phyloP scores from a whole-genome alignment of 148 eudicot genomes.

The Limonium bicolor region DNA sequence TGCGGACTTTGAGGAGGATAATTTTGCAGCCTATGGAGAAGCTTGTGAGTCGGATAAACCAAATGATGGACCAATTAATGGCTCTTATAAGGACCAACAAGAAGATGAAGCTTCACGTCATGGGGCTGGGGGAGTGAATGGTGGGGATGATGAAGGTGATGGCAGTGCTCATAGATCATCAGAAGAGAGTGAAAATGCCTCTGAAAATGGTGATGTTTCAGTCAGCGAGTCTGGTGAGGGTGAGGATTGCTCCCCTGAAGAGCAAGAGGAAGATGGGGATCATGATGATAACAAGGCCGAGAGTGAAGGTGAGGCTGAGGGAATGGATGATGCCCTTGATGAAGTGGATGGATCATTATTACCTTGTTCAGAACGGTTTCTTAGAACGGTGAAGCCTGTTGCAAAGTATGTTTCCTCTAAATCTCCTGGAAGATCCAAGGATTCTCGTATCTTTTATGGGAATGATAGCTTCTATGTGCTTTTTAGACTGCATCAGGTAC shows the following conservation, averaged over 20 bases:
- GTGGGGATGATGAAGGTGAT: slow-evolving; percentile 47
- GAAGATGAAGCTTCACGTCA: slow-evolving; percentile 15
- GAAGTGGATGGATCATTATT: slow-evolving; percentile 39
- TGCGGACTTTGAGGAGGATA: slow-evolving; percentile 59
- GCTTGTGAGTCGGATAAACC: slow-evolving; percentile 14
- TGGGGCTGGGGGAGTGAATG: slow-evolving; percentile 30
- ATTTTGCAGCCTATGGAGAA: slow-evolving; percentile 24
- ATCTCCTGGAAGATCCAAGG: slow-evolving; percentile 23
- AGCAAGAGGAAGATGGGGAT: slow-evolving; percentile 59
- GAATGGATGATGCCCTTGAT: slow-evolving; percentile 14
- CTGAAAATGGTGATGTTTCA: slow-evolving; percentile 61
- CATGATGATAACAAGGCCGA: slow-evolving; percentile 73
- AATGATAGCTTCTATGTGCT: slow-evolving; percentile 70
- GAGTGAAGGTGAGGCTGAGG: slow-evolving; percentile 87
- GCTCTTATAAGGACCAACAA: slow-evolving; percentile 12
- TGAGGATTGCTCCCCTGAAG: slow-evolving; percentile 66
- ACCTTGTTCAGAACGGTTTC: slow-evolving; percentile 38
- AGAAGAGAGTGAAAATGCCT: slow-evolving; percentile 71
- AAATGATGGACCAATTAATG: slow-evolving; percentile 1
- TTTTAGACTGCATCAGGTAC: slow-evolving; percentile 81
- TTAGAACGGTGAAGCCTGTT: slow-evolving; percentile 52
- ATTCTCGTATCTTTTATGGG: slow-evolving; percentile 59
- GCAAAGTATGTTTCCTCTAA: slow-evolving; percentile 40
- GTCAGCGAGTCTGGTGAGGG: slow-evolving; percentile 76
- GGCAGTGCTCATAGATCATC: slow-evolving; percentile 9